phyloP scores from a whole-genome alignment of 441 rosid genomes.

The Cnidoscolus chayamansa region DNA sequence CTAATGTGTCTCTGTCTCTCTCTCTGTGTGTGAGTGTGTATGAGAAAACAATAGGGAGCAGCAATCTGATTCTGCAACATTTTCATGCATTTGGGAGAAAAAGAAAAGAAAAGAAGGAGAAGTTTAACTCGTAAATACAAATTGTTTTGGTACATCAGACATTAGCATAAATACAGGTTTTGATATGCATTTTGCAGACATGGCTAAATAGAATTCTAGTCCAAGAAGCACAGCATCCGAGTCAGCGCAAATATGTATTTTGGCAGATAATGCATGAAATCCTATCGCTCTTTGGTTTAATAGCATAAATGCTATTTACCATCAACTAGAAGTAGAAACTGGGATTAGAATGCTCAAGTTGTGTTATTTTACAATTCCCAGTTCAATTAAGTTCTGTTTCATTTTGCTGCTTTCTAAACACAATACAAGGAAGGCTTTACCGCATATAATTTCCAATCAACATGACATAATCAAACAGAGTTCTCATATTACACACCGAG shows the following conservation, averaged over 20 bases:
- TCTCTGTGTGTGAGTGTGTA: too few species aligned
- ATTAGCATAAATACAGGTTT: too few species aligned
- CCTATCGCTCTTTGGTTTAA: neutral
- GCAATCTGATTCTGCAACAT: neutral
- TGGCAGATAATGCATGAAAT: neutral
- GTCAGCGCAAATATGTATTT: neutral
- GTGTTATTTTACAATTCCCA: neutral
- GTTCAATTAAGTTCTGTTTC: neutral
- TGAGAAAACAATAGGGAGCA: neutral
- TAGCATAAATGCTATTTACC: neutral
- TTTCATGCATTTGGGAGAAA: neutral
- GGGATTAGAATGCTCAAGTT: neutral
- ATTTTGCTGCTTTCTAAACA: neutral
- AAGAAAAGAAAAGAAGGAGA: neutral
- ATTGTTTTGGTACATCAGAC: too few species aligned
- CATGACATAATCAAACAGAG: neutral
- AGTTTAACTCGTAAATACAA: neutral
- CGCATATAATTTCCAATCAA: neutral
- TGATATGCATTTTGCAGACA: neutral
- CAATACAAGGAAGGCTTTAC: neutral
- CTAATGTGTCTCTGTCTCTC: neutral
- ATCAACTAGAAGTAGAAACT: constrained; percentile 6
- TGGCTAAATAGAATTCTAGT: neutral
- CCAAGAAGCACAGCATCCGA: neutral
- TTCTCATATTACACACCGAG: constrained; percentile 41